Evolutionary conservation across 2,329 filamentous ascomycete species (phyloP).

Genomic region (Ascochyta koolunga): DNA sequence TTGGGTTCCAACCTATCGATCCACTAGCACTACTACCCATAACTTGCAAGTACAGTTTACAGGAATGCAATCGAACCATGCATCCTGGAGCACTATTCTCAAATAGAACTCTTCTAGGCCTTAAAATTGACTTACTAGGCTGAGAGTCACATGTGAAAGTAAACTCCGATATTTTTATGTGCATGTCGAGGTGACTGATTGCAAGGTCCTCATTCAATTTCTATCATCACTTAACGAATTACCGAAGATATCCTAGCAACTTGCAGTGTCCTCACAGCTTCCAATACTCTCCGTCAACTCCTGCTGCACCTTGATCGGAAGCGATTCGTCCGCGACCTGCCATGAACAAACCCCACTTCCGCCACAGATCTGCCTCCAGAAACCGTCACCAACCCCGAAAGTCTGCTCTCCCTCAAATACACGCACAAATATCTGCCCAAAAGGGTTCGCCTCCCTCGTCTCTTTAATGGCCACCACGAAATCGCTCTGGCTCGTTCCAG

Average conservation of each 20-base stretch:
- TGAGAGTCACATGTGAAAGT: too few relatives aligned
- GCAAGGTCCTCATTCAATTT: too few relatives aligned
- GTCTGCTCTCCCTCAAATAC: constrained; percentile 4
- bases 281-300: constrained; percentile 4
- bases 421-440: not conserved
- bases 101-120: too few relatives aligned
- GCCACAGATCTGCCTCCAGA: constrained; percentile 1
- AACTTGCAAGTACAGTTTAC: too few relatives aligned
- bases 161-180: too few relatives aligned
- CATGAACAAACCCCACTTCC: constrained; percentile 1
- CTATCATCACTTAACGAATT: too few relatives aligned
- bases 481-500: not conserved
- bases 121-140: too few relatives aligned
- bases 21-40: too few relatives aligned
- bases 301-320: constrained; percentile 5
- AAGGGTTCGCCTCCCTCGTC: not conserved
- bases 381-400: not conserved
- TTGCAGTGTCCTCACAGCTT: constrained; percentile 4
- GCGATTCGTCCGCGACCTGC: not conserved
- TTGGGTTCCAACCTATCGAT: too few relatives aligned
- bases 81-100: too few relatives aligned
- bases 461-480: constrained; percentile 4
- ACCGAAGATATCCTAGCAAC: not conserved
- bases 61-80: too few relatives aligned
- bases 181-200: too few relatives aligned